These are phyloP conservation scores for Apiospora hydei DNA, from an alignment of 2,329 filamentous ascomycete genomes.

Conservation along the genomic window DNA sequence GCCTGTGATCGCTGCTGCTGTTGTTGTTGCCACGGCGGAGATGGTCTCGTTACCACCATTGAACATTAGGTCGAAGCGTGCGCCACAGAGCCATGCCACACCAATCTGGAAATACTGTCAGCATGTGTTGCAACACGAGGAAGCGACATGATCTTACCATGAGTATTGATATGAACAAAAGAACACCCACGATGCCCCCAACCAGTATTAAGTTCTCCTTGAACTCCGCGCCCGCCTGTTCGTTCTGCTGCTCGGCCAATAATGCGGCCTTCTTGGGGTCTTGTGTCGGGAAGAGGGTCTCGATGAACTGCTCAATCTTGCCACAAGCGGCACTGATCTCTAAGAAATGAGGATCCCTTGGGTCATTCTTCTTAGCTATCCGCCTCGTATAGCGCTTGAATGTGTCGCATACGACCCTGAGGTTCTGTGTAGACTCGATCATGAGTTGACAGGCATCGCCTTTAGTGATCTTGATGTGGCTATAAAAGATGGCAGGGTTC, in stretches of 20 bases:
- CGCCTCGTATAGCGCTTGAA: constrained; percentile 80
- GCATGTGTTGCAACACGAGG: constrained; percentile 24
- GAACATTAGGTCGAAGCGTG: constrained; percentile 78
- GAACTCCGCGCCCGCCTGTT: constrained; percentile 44
- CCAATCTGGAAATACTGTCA: constrained; percentile 64
- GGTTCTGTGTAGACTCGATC: constrained; percentile 91
- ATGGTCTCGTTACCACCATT: neutral
- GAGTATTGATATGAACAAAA: constrained; percentile 72
- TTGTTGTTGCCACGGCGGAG: neutral
- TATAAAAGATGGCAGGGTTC: constrained; percentile 85
- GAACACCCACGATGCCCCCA: constrained; percentile 69
- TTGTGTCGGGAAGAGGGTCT: constrained; percentile 88
- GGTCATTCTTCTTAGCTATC: constrained; percentile 94
- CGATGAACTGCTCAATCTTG: constrained; percentile 96
- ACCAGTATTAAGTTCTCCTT: constrained; percentile 71
- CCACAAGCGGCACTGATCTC: constrained; percentile 91
- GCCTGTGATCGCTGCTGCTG: constrained; percentile 23
- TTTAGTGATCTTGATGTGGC: constrained; percentile 96
- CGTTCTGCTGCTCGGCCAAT: constrained; percentile 44
- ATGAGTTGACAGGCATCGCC: constrained; percentile 91
- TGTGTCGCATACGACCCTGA: constrained; percentile 79
- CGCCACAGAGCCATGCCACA: constrained; percentile 80
- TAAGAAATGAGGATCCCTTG: constrained; percentile 89
- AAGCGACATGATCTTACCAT: constrained; percentile 71
- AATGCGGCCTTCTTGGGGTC: constrained; percentile 67